Evolutionary conservation across 345 rosid species (phyloP).

Genomic region (Acer saccharum): DNA sequence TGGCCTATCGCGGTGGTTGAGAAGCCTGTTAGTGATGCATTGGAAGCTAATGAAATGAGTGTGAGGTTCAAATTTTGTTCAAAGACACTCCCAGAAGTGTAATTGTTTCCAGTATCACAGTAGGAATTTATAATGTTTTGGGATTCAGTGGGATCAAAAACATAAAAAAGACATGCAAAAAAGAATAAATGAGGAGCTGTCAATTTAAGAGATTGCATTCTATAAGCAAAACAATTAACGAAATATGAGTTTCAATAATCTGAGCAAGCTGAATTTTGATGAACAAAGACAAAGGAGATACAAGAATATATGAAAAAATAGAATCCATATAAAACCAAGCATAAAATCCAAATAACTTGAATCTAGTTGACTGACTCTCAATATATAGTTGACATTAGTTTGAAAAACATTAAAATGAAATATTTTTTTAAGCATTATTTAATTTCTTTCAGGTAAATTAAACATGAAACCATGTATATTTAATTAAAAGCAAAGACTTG

Average conservation of each 20-base stretch:
- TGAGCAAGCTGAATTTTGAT: neutral
- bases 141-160: neutral
- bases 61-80: conserved; percentile 27
- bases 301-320: neutral
- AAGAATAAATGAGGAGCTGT: neutral
- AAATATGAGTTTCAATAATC: neutral
- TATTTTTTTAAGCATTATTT: neutral
- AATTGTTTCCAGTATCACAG: conserved; percentile 23
- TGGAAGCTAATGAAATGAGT: conserved; percentile 23
- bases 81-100: conserved; percentile 29
- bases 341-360: conserved; percentile 2
- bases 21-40: conserved; percentile 30
- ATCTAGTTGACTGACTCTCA: neutral
- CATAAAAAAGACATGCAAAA: neutral
- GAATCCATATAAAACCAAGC: neutral
- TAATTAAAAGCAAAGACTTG: neutral
- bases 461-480: neutral
- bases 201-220: conserved; percentile 11
- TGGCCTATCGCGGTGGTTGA: conserved; percentile 19
- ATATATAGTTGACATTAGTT: neutral
- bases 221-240: no score
- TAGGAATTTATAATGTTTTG: neutral
- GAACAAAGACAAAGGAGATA: neutral
- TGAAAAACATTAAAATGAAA: neutral
- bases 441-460: neutral